Conservation (phyloP, 768 basidiomycete species). For the Termitomyces sp. region DNA sequence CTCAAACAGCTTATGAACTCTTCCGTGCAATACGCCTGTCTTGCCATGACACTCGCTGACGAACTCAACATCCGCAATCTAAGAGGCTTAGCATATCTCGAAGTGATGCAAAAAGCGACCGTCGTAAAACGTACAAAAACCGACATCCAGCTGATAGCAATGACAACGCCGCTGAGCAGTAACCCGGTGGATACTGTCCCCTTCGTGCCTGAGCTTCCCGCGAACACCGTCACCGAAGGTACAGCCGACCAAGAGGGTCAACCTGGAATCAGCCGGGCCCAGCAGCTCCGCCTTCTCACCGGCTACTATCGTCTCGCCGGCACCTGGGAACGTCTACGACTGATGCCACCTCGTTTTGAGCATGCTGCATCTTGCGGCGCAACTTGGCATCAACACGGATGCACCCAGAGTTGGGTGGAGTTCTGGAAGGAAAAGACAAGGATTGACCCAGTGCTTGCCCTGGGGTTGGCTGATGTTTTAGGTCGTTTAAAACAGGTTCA, state of each 20-base stretch:
- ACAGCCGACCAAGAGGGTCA: slow-evolving; percentile 36
- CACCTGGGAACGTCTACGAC: slow-evolving; percentile 61
- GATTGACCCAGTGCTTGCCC: slow-evolving; percentile 51
- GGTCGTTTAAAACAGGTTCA: slow-evolving; percentile 58
- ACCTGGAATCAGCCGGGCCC: slow-evolving; percentile 48
- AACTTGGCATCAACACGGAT: slow-evolving; percentile 70
- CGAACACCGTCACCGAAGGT: slow-evolving; percentile 18
- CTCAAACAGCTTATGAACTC: slow-evolving; percentile 56
- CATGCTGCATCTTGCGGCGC: slow-evolving; percentile 59
- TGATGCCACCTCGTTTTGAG: slow-evolving; percentile 53
- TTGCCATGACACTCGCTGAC: slow-evolving; percentile 70
- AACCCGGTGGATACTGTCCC: neutral
- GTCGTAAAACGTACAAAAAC: slow-evolving; percentile 33
- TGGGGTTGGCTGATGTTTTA: slow-evolving; percentile 61
- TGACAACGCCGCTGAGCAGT: neutral
- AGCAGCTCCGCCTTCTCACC: slow-evolving; percentile 60
- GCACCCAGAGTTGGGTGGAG: slow-evolving; percentile 68
- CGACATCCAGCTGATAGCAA: slow-evolving; percentile 20
- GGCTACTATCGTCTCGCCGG: slow-evolving; percentile 66
- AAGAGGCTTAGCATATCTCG: slow-evolving; percentile 63
- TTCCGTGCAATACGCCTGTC: slow-evolving; percentile 63
- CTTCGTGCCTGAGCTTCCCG: neutral
- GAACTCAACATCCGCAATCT: slow-evolving; percentile 58
- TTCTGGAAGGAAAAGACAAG: slow-evolving; percentile 78
- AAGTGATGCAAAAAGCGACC: slow-evolving; percentile 62